Conservation (phyloP, 768 basidiomycete species). For the Phlegmacium glaucopus region DNA sequence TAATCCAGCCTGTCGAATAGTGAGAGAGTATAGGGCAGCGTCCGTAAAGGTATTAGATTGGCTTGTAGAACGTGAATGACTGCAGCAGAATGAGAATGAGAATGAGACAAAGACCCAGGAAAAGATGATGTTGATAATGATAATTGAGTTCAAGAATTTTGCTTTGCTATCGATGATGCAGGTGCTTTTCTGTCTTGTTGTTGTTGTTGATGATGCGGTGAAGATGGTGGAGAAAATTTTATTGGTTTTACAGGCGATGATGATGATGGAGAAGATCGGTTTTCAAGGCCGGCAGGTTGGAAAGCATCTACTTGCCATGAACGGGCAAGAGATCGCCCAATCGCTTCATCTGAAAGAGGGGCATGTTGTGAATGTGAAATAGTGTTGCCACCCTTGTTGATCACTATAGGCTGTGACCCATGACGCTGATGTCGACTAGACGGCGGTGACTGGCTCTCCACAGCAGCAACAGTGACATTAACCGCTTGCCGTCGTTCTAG, state of each 20-base stretch:
- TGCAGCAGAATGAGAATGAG: neutral
- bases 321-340: constrained; percentile 13
- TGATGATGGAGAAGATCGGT: constrained; percentile 10
- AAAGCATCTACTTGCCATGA: constrained; percentile 18
- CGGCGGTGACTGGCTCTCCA: neutral
- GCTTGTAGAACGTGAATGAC: constrained; percentile 9
- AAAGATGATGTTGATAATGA: constrained; percentile 17
- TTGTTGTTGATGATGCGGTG: neutral
- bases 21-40: too few relatives aligned
- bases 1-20: too few relatives aligned
- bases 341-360: constrained; percentile 8
- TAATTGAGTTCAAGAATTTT: constrained; percentile 11
- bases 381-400: constrained; percentile 1
- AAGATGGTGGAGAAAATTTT: constrained; percentile 6
- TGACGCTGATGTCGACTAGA: constrained; percentile 5
- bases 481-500: constrained; percentile 8
- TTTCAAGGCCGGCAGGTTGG: constrained; percentile 15
- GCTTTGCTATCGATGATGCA: too few relatives aligned
- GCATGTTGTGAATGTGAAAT: neutral
- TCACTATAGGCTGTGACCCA: constrained; percentile 9
- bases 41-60: constrained; percentile 2
- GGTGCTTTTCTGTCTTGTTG: constrained; percentile 10
- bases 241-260: constrained; percentile 3
- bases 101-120: neutral
- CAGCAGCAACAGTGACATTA: constrained; percentile 2